Evolutionary conservation across 2,329 filamentous ascomycete species (phyloP), one percentile per base, ranked within the genome.

Genomic region (Pyrenophora graminea): DNA sequence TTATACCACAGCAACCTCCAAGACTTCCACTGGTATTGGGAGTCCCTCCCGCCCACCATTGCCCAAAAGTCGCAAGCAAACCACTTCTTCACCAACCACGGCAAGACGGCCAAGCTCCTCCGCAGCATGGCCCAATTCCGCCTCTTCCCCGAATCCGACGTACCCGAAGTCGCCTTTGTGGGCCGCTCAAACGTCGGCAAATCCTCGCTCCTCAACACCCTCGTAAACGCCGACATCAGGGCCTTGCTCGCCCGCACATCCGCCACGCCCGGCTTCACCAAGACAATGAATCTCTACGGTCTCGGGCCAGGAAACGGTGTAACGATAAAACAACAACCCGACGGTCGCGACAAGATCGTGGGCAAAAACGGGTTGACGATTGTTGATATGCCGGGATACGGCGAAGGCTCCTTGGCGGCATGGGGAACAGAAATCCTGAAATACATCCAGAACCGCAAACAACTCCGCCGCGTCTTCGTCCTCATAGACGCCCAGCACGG

Each of bases 101-200:
- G 59, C 6, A 52, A 58, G 2, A 76, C 76, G 0, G 58, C 82
- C 80, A 5, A 67, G 73, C 80, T 85, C 56, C 76, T 87, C 48
- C 87, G 82, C 78, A 83, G 81, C 3, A 79, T 81, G 6, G 76
- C 78, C 13, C 78, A 82, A 51, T 89, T 89, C 72, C 82, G 82
- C 58, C 74, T 76, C 3, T 82, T 87, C 51, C 81, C 83, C 6
- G 77, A 78, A 7, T 79, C 77, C 1, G 66, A 77, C 1, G 73
- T 81, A 25, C 83, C 84, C 1, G 84, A 88, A 74, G 79, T 87
- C 12, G 83, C 82, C 34, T 88, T 90, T 64, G 77, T 90, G 3
- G 87, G 87, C 15, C 80, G 87, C 39, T 85, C 82, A 33, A 90
- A 90, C 63, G 86, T 88, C 5, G 87, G 87, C 45, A 90, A 90